A percentile compares a stretch with the other conserved stretches of the same genome.
Evolutionary conservation across 441 rosid genomes (phyloP).

Genomic region (Populus hybrid): DNA sequence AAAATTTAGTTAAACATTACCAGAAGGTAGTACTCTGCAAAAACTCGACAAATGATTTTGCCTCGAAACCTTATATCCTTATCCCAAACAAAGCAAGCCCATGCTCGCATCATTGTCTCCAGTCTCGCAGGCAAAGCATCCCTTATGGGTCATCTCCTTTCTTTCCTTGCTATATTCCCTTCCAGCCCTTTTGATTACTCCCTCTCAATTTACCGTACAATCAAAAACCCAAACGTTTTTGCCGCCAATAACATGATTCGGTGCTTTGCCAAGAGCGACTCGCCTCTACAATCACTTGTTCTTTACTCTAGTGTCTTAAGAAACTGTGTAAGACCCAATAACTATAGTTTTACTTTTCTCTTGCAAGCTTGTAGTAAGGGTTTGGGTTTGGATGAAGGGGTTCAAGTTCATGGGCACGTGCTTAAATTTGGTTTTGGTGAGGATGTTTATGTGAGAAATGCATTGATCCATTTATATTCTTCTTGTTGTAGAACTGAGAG

Average conservation of each 20-base stretch:
- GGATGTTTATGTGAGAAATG: conserved; percentile 31
- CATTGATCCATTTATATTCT: conserved; percentile 30
- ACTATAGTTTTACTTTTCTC: conserved; percentile 26
- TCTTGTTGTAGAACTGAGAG: conserved; percentile 19
- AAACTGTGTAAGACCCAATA: conserved; percentile 16
- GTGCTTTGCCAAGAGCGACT: conserved; percentile 20
- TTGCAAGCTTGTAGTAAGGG: conserved; percentile 28
- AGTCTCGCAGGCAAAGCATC: conserved; percentile 8
- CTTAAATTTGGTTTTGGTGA: conserved; percentile 24
- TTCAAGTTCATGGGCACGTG: conserved; percentile 27
- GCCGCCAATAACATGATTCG: conserved; percentile 31
- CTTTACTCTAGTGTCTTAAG: conserved; percentile 20
- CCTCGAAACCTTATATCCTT: neutral
- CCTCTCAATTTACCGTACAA: conserved; percentile 11
- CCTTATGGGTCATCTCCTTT: conserved; percentile 22
- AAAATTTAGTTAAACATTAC: neutral
- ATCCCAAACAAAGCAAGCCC: conserved; percentile 21
- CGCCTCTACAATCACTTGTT: conserved; percentile 15
- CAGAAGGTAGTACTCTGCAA: neutral
- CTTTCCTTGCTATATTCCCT: conserved; percentile 19
- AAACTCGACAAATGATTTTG: neutral
- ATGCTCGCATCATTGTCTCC: conserved; percentile 24
- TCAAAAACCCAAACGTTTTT: conserved; percentile 13
- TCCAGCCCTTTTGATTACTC: conserved; percentile 18
- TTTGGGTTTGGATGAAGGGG: conserved; percentile 19